phyloP scores from a whole-genome alignment of 345 rosid genomes.

The Diplotaxis tenuifolia region DNA sequence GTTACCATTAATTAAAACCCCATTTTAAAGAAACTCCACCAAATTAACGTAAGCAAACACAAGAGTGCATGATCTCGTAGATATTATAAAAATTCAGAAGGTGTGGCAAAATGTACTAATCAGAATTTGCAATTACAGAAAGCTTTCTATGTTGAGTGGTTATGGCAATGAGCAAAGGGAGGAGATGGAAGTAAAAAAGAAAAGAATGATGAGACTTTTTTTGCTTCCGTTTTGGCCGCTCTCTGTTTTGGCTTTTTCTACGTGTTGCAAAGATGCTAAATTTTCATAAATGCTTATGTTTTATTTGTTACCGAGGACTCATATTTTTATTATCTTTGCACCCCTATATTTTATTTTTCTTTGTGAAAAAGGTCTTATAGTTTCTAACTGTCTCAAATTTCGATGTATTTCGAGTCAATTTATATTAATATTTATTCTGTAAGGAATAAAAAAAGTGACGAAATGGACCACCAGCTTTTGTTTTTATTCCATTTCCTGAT shows the following conservation, averaged over 20 bases:
- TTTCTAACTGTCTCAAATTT: neutral
- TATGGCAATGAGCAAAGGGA: constrained; percentile 30
- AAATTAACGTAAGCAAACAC: neutral
- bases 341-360: neutral
- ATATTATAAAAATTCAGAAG: neutral
- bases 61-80: constrained; percentile 25
- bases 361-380: neutral
- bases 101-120: constrained; percentile 3
- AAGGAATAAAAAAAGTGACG: constrained; percentile 20
- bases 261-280: constrained; percentile 15
- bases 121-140: neutral
- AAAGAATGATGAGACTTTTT: constrained; percentile 27
- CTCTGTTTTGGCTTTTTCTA: constrained; percentile 36
- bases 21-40: constrained; percentile 4
- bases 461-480: neutral
- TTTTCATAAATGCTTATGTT: neutral
- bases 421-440: neutral
- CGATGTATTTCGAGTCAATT: neutral
- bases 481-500: constrained; percentile 21
- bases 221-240: constrained; percentile 39
- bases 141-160: constrained; percentile 23
- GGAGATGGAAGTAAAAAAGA: constrained; percentile 18
- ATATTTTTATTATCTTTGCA: neutral
- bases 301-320: neutral
- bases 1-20: constrained; percentile 24